phyloP scores from a whole-genome alignment of 2,329 filamentous ascomycete genomes.

The Exserohilum turcica region DNA sequence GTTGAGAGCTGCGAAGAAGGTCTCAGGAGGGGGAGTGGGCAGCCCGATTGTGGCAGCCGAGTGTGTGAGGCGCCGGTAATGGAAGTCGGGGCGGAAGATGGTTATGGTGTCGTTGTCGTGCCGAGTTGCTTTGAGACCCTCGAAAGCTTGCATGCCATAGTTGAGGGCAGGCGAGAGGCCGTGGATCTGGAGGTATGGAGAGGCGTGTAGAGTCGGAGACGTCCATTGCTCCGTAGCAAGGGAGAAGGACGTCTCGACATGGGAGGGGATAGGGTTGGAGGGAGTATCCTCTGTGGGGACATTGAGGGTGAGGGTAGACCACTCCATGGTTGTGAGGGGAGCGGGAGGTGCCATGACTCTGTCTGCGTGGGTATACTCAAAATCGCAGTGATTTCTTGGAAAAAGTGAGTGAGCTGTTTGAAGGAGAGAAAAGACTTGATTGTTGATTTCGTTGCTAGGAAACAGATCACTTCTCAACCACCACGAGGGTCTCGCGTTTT shows the following conservation, averaged over 20 bases:
- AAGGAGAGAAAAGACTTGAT: too few relatives aligned
- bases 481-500: neutral
- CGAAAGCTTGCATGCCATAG: constrained; percentile 31
- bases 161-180: constrained; percentile 29
- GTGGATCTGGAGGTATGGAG: constrained; percentile 24
- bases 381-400: too few relatives aligned
- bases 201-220: constrained; percentile 19
- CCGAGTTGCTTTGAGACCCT: constrained; percentile 30
- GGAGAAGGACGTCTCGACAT: constrained; percentile 22
- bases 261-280: constrained; percentile 21
- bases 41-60: constrained; percentile 40
- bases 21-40: constrained; percentile 34
- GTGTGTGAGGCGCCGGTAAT: constrained; percentile 37
- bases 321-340: neutral
- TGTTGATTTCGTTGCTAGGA: too few relatives aligned
- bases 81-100: constrained; percentile 40
- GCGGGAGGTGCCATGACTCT: neutral
- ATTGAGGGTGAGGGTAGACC: neutral
- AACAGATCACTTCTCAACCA: neutral
- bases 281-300: neutral
- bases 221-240: constrained; percentile 20
- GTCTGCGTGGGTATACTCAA: too few relatives aligned
- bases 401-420: too few relatives aligned
- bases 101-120: constrained; percentile 29
- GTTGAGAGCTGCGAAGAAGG: constrained; percentile 34